phyloP scores from a whole-genome alignment of 306 rosid genomes.

The Aeschynomene evenia region DNA sequence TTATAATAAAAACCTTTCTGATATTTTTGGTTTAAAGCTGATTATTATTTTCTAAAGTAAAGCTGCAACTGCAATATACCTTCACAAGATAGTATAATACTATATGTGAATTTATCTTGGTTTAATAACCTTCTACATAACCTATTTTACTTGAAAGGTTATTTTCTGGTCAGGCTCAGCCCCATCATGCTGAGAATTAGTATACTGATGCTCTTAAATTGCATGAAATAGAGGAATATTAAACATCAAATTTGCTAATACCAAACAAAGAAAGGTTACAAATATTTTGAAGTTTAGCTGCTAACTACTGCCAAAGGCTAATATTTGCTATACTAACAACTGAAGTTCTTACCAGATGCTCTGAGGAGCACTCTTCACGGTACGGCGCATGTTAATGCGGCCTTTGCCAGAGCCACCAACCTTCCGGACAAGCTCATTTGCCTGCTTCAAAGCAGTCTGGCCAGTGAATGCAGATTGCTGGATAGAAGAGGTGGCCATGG shows the following conservation, averaged over 20 bases:
- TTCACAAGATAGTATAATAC: background rate
- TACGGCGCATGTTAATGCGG: constrained; percentile 82
- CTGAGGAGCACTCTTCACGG: constrained; percentile 76
- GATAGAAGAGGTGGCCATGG: constrained; percentile 83
- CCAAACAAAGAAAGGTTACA: background rate
- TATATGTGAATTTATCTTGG: background rate
- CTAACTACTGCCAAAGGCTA: background rate
- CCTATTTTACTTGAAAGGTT: background rate
- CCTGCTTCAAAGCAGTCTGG: constrained; percentile 74
- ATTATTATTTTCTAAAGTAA: no score
- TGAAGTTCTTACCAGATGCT: constrained; percentile 74
- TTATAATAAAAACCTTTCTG: no score
- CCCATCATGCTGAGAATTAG: constrained; percentile 5
- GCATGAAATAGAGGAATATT: background rate
- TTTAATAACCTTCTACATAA: background rate
- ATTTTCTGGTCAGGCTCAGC: background rate
- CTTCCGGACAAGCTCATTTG: constrained; percentile 75
- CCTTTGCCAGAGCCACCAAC: constrained; percentile 54
- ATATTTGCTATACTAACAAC: background rate
- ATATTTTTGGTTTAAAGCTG: no score
- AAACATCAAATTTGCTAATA: background rate
- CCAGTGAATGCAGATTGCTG: constrained; percentile 87
- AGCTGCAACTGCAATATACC: background rate
- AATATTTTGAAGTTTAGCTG: background rate
- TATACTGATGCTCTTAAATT: background rate